Percentiles rank a stretch among this genome's conserved stretches.
Conservation (phyloP, 2,329 filamentous ascomycete species). For the Hymenotorrendiella dingleyae region DNA sequence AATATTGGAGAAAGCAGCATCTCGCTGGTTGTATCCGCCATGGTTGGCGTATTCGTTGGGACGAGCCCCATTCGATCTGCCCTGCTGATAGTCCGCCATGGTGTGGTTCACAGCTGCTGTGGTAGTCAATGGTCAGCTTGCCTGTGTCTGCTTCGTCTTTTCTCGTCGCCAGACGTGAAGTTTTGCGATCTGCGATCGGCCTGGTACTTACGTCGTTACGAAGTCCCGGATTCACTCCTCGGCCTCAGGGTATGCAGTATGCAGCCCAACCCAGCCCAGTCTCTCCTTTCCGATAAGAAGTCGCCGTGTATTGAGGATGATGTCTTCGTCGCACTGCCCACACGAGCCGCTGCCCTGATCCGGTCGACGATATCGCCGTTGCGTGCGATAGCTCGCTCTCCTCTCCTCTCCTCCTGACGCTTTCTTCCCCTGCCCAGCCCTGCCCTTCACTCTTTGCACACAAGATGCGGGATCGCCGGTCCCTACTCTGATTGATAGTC, state of each 20-base stretch:
- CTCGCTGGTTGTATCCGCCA: constrained; percentile 64
- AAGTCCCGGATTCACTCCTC: too few relatives aligned
- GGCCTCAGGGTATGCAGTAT: too few relatives aligned
- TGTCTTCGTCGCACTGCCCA: too few relatives aligned
- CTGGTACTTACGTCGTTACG: too few relatives aligned
- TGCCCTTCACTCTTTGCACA: constrained; percentile 7
- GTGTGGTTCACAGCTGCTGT: constrained; percentile 15
- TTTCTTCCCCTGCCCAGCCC: constrained; percentile 1
- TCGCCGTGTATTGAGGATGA: too few relatives aligned
- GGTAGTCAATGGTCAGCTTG: constrained; percentile 7
- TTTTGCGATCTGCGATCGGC: too few relatives aligned
- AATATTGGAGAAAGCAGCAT: constrained; percentile 94
- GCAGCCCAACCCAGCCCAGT: background rate
- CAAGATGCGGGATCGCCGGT: constrained; percentile 7
- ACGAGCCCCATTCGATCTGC: constrained; percentile 48
- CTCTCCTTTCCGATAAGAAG: too few relatives aligned
- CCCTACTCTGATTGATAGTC: constrained; percentile 15
- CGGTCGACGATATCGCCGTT: too few relatives aligned
- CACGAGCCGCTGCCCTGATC: too few relatives aligned
- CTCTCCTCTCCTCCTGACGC: constrained; percentile 3
- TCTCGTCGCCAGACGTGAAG: too few relatives aligned
- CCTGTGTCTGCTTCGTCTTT: constrained; percentile 1
- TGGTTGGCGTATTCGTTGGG: constrained; percentile 36
- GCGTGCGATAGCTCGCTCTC: background rate
- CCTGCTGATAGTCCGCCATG: constrained; percentile 57